Evolutionary conservation across 2,329 filamentous ascomycete genomes (phyloP).

Genomic region (Trichoderma cornu-damae): DNA sequence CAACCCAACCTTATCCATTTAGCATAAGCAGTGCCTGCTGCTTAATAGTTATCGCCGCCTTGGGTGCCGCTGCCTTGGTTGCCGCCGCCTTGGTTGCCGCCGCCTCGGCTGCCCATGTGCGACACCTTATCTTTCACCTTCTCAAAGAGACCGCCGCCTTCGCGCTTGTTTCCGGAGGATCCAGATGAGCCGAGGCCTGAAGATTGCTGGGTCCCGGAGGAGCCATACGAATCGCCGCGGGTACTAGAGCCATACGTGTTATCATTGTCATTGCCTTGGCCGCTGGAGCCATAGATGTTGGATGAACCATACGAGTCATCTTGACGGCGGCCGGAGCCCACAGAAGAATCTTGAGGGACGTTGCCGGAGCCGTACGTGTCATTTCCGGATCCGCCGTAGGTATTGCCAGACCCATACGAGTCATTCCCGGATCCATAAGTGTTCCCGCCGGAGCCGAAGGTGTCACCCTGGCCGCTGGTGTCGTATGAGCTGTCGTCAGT

Average conservation of each 20-base stretch:
- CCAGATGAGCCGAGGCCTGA: conserved; percentile 17
- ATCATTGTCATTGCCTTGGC: conserved; percentile 17
- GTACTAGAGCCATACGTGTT: conserved; percentile 20
- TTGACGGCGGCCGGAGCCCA: conserved; percentile 17
- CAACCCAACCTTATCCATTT: neutral
- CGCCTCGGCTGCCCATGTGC: conserved; percentile 35
- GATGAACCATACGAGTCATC: conserved; percentile 23
- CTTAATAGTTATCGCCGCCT: conserved; percentile 47
- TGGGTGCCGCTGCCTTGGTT: conserved; percentile 39
- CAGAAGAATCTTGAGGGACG: neutral
- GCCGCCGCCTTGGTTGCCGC: conserved; percentile 38
- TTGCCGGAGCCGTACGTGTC: conserved; percentile 1
- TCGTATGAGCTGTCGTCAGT: conserved; percentile 13
- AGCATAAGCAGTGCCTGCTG: conserved; percentile 20
- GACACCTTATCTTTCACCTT: conserved; percentile 57
- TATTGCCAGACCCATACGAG: conserved; percentile 21
- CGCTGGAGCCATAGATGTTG: conserved; percentile 19
- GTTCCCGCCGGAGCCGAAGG: conserved; percentile 10
- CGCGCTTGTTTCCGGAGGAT: neutral
- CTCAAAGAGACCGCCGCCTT: conserved; percentile 41
- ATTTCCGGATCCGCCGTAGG: conserved; percentile 22
- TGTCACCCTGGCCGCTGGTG: conserved; percentile 5
- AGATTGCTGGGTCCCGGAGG: conserved; percentile 7
- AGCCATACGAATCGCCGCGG: conserved; percentile 18
- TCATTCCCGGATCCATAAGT: conserved; percentile 24